Evolutionary conservation across 1,139 yeast genomes (phyloP), one percentile per base, ranked within the genome.

Genomic region (Scheffersomyces stambukii): DNA sequence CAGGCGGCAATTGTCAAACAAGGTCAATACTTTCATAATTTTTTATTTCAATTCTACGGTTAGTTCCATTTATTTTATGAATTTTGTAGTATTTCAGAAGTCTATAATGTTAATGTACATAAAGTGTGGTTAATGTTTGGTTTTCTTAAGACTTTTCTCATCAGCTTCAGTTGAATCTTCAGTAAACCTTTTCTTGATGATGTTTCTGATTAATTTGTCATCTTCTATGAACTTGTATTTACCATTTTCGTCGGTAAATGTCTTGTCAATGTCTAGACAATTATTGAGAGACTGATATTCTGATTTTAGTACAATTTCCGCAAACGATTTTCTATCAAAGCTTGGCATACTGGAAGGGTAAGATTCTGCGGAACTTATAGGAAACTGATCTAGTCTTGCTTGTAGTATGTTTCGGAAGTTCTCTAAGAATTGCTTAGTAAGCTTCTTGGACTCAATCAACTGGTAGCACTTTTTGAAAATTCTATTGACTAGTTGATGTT

Each of bases 201-300:
- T 66, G 42, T 76, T 78, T 32, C 73, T 62, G 27, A 77, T 50
- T 27, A 80, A 52, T 47, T 77, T 79, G 1, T 60, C 71, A 51
- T 80, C 88, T 8, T 68, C 72, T 21, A 81, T 70, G 19, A 70
- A 41, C 28, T 51, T 56, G 37, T 58, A 70, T 3, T 38, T 37
- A 19, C 49, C 49, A 2, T 41, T 53, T 17, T 57, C 45, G 7
- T 57, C 57, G 5, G 54, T 33, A 5, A 32, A 32, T 13, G 28
- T 24, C 10, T 33, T 22, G 3, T 33, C 21, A 23, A 33, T 30
- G 29, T 57, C 53, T 14, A 54, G 41, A 33, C 81, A 70, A 23
- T 52, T 58, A 12, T 49, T 48, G 17, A 81, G 51, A 3, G 82
- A 68, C 16, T 54, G 49, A 28, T 63, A 64, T 48, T 82, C 93